phyloP scores from a whole-genome alignment of 345 rosid genomes.

The Arabidopsis thaliana region DNA sequence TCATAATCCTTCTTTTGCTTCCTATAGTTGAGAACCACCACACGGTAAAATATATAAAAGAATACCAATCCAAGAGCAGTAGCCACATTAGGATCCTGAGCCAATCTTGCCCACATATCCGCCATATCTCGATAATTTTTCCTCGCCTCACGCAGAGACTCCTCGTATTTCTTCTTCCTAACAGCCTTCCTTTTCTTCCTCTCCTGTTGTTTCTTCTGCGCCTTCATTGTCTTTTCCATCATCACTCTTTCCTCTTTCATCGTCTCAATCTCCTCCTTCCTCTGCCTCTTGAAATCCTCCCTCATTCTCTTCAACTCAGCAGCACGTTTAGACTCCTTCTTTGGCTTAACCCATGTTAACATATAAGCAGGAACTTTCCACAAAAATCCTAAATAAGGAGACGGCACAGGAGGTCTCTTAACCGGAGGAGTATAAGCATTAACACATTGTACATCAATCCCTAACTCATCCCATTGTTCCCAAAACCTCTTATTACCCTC shows the following conservation, averaged over 20 bases:
- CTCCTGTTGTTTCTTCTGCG: constrained; percentile 67
- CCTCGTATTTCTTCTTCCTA: constrained; percentile 66
- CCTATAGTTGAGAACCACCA: constrained; percentile 79
- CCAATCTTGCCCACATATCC: constrained; percentile 65
- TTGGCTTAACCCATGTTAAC: constrained; percentile 60
- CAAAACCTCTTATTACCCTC: constrained; percentile 78
- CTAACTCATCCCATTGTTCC: constrained; percentile 79
- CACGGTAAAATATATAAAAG: constrained; percentile 76
- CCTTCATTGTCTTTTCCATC: constrained; percentile 65
- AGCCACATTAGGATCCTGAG: constrained; percentile 69
- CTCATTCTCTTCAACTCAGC: constrained; percentile 64
- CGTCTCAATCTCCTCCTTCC: constrained; percentile 57
- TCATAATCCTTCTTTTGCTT: constrained; percentile 93
- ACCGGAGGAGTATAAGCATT: constrained; percentile 83
- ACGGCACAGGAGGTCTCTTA: constrained; percentile 73
- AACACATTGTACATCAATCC: constrained; percentile 66
- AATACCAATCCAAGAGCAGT: constrained; percentile 73
- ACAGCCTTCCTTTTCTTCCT: constrained; percentile 59
- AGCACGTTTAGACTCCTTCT: constrained; percentile 72
- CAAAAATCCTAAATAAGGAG: constrained; percentile 76
- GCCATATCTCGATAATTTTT: constrained; percentile 60
- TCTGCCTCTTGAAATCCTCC: constrained; percentile 74
- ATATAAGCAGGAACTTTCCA: constrained; percentile 70
- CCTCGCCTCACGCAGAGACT: constrained; percentile 67
- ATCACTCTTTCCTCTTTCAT: constrained; percentile 68